These are phyloP conservation scores for Pseudocercospora ulei DNA, from an alignment of 2,329 filamentous ascomycete genomes.

Conservation along the genomic window DNA sequence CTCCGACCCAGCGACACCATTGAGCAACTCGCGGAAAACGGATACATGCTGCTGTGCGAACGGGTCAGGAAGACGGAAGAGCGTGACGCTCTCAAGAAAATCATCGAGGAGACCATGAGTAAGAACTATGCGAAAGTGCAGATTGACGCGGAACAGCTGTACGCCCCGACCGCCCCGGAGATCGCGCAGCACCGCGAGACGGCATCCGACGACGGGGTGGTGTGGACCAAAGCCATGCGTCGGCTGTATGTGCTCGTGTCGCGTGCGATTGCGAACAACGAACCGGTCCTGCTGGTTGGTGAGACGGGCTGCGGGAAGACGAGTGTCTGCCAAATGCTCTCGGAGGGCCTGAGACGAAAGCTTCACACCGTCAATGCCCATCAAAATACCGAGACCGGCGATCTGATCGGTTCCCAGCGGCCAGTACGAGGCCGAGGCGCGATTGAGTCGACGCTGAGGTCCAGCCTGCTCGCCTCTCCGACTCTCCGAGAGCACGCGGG, in stretches of 20 bases:
- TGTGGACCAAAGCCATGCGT: slow-evolving; percentile 94
- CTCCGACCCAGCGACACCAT: slow-evolving; percentile 72
- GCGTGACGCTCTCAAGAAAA: slow-evolving; percentile 67
- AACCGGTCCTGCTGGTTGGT: slow-evolving; percentile 87
- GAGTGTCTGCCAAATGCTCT: slow-evolving; percentile 84
- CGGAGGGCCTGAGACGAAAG: slow-evolving; percentile 64
- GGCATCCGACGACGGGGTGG: slow-evolving; percentile 54
- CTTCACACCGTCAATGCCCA: slow-evolving; percentile 92
- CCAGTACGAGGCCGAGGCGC: slow-evolving; percentile 76
- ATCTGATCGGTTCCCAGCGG: slow-evolving; percentile 89
- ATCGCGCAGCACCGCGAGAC: slow-evolving; percentile 32
- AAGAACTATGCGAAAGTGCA: slow-evolving; percentile 50
- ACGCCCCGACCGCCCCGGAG: slow-evolving; percentile 44
- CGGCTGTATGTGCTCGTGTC: slow-evolving; percentile 83
- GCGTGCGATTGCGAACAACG: slow-evolving; percentile 74
- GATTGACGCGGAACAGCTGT: slow-evolving; percentile 65
- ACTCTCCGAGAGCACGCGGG: slow-evolving; percentile 18
- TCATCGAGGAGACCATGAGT: slow-evolving; percentile 83
- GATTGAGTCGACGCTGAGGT: slow-evolving; percentile 55
- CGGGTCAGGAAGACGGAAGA: slow-evolving; percentile 88
- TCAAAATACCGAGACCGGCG: slow-evolving; percentile 94
- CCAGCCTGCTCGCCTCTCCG: slow-evolving; percentile 41
- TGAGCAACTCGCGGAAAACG: slow-evolving; percentile 80
- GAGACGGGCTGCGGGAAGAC: slow-evolving; percentile 98
- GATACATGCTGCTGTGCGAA: slow-evolving; percentile 92